Evolutionary conservation across 2,329 filamentous ascomycete genomes (phyloP), one percentile per base, ranked within the genome.

Genomic region (Sarocladium strictum): DNA sequence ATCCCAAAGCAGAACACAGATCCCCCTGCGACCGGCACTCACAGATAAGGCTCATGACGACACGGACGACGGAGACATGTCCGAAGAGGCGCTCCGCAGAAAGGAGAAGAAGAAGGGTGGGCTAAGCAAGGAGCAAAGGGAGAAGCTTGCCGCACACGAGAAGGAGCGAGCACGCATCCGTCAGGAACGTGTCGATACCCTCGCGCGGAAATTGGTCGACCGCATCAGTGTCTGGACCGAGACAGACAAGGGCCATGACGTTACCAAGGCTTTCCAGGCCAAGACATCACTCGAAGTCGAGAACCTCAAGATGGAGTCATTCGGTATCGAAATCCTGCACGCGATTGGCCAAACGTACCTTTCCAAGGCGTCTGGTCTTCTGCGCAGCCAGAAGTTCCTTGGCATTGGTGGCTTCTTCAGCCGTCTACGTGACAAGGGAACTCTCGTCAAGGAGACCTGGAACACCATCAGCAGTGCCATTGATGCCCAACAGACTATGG

Each of bases 281-380:
- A 97, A 99, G 81, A 97, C 89, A 61, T 83, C 86, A 38, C 84
- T 97, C 38, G 94, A 99, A 73, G 90, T 96, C 24, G 94, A 99
- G 76, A 96, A 97, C 67, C 78, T 99, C 63, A 99, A 97, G 79
- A 99, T 99, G 90, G 94, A 99, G 74, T 95, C 89, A 0, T 99
- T 99, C 63, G 94, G 94, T 53, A 79, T 99, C 40, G 94, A 99
- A 59, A 97, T 97, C 62, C 78, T 97, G 50, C 93, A 97, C 70
- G 92, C 94, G 45, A 95, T 99, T 64, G 94, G 94, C 15, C 80
- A 88, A 62, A 96, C 90, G 3, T 99, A 99, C 70, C 73, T 94
- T 26, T 84, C 85, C 69, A 97, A 97, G 73, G 90, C 87, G 3
- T 89, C 88, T 1, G 86, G 86, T 1, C 86, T 97, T 66, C 79